Evolutionary conservation across 805 yeast genomes (phyloP).

Genomic region (Alloascoidea hylecoeti): DNA sequence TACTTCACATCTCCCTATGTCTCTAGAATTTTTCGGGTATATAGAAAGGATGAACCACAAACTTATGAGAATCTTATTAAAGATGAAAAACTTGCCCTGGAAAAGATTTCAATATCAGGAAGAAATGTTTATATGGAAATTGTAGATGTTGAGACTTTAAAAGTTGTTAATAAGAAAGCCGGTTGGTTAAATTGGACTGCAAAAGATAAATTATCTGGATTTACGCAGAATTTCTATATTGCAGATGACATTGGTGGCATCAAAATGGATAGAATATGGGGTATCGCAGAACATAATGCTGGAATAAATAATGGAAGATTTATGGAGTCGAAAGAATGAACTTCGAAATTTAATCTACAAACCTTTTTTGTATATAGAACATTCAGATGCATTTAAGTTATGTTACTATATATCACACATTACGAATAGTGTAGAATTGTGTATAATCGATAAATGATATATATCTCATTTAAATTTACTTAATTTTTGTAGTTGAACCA

Average conservation of each 20-base stretch:
- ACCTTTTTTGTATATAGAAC: too few species aligned
- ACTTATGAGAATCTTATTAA: conserved; percentile 42
- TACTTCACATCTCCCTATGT: conserved; percentile 55
- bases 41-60: conserved; percentile 45
- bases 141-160: conserved; percentile 34
- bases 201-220: conserved; percentile 13
- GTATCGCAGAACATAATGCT: conserved; percentile 55
- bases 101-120: conserved; percentile 56
- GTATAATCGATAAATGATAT: too few species aligned
- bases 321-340: too few species aligned
- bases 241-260: conserved; percentile 69
- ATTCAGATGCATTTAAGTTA: too few species aligned
- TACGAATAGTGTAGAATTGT: too few species aligned
- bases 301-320: conserved; percentile 60
- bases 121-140: conserved; percentile 47
- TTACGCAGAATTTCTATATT: conserved; percentile 33
- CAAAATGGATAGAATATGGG: conserved; percentile 78
- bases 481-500: too few species aligned
- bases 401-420: too few species aligned
- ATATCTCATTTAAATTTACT: too few species aligned
- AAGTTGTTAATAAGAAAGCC: conserved; percentile 22
- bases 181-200: conserved; percentile 37
- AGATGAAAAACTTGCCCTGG: conserved; percentile 55
- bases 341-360: too few species aligned
- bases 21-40: conserved; percentile 54